phyloP scores from a whole-genome alignment of 1,284 basidiomycete species.

The Fomes fomentarius region DNA sequence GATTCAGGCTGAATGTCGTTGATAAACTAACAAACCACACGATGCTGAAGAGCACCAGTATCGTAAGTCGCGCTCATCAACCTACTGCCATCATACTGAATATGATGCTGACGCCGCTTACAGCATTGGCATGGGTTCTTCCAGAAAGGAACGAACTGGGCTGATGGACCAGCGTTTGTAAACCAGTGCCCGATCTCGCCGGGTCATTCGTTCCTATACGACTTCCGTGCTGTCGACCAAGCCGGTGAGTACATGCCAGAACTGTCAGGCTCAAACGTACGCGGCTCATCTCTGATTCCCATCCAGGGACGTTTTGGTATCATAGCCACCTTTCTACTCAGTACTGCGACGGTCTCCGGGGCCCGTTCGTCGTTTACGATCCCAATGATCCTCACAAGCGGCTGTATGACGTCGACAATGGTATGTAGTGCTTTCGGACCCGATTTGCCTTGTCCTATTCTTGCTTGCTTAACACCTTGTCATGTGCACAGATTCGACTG shows the following conservation, averaged over 20 bases:
- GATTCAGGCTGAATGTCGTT: constrained; percentile 39
- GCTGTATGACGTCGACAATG: constrained; percentile 41
- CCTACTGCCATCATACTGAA: too few species aligned
- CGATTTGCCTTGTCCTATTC: too few species aligned
- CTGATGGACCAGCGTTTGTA: constrained; percentile 32
- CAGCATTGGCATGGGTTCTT: constrained; percentile 42
- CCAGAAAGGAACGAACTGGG: constrained; percentile 34
- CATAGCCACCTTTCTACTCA: constrained; percentile 31
- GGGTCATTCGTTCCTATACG: constrained; percentile 45
- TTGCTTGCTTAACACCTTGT: not conserved
- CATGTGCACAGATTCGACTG: constrained; percentile 23
- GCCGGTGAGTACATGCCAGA: constrained; percentile 27
- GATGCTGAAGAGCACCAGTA: constrained; percentile 39
- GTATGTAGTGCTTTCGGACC: constrained; percentile 5
- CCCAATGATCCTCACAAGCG: constrained; percentile 39
- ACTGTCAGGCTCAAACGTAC: too few species aligned
- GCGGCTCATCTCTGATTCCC: not conserved
- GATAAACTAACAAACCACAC: constrained; percentile 38
- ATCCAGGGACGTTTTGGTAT: constrained; percentile 27
- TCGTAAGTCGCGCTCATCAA: constrained; percentile 31
- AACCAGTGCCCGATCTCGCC: constrained; percentile 56
- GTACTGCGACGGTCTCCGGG: constrained; percentile 39
- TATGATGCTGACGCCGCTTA: not conserved
- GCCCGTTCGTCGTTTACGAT: constrained; percentile 45
- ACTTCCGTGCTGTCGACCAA: constrained; percentile 35